Base-by-base conservation (phyloP, 2,329 filamentous ascomycete genomes). In the Grosmannia penicillata region DNA sequence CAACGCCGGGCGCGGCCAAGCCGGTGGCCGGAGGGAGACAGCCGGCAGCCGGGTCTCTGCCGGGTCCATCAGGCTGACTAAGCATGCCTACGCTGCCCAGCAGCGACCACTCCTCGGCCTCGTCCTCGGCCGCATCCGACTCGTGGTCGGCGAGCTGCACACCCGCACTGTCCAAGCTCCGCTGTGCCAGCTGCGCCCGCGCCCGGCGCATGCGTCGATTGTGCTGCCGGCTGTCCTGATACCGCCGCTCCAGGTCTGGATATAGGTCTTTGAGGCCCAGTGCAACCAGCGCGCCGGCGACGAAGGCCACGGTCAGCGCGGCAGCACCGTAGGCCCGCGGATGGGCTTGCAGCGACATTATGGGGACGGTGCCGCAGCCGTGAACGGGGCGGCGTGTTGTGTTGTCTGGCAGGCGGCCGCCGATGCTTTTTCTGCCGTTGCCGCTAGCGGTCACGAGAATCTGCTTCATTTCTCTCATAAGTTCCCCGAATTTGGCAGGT, bases 261-360 rank as follows among this genome's bases (percentile, higher is more conserved):
- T 86, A 87, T 27, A 87, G 57, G 53, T 89, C 82, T 57, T 86
- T 86, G 61, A 84, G 76, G 41, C 79, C 78, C 3, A 91, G 59
- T 0, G 84, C 85, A 40, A 87, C 57, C 37, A 85, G 62, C 38
- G 86, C 68, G 31, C 87, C 86, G 9, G 82, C 69, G n/a, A 78
- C 56, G 51, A 95, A 93, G 51, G 82, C 81, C 17, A 76, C 61
- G 40, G 74, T 66, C 30, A 86, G 56, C 44, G 79, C 83, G 22
- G 77, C 72, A 4, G 69, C 68, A 56, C 74, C 70, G 52, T 78
- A 78, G 44, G 66, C 68, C 52, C 66, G 69, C 21, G 73, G 71
- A 45, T 78, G 72, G 48, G 75, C 66, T 51, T 64, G 72, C 40
- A 77, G 55, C 45, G 72, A 70, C 74, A 78, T 78, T n/a, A n/a